Evolutionary conservation across 2,329 filamentous ascomycete genomes (phyloP).

Genomic region (Penicillium polonicum): DNA sequence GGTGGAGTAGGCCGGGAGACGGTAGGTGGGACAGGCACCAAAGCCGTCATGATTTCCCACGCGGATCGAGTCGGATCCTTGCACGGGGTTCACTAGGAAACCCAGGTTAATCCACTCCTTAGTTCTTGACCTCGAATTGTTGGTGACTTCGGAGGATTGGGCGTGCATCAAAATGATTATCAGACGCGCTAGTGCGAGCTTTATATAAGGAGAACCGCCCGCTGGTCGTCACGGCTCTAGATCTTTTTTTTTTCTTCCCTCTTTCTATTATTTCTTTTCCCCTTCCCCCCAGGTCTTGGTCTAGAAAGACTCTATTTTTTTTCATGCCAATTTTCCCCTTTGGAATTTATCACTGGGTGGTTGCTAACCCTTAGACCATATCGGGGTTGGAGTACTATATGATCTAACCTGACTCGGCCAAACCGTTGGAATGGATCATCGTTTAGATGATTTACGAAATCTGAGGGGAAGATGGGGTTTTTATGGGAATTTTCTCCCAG

Average conservation of each 20-base stretch:
- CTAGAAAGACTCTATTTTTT: not conserved
- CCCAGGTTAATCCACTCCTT: slow-evolving; percentile 7
- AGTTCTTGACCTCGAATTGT: slow-evolving; percentile 4
- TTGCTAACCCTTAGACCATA: slow-evolving; percentile 2
- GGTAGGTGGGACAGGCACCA: slow-evolving; percentile 32
- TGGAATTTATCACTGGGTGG: not conserved
- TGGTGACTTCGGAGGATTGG: slow-evolving; percentile 19
- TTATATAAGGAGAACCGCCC: slow-evolving; percentile 27
- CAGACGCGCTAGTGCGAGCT: slow-evolving; percentile 27
- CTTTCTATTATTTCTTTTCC: not conserved
- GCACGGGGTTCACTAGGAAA: slow-evolving; percentile 20
- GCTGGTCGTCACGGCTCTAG: slow-evolving; percentile 14
- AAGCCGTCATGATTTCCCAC: slow-evolving; percentile 26
- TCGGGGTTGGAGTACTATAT: slow-evolving; percentile 18
- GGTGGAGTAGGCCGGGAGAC: slow-evolving; percentile 24
- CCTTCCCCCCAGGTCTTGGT: not conserved
- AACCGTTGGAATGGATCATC: slow-evolving; percentile 30
- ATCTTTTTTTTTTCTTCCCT: slow-evolving; percentile 8
- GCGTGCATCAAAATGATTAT: slow-evolving; percentile 24
- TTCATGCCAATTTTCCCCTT: not conserved
- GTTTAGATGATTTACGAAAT: slow-evolving; percentile 9
- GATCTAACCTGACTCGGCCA: slow-evolving; percentile 28
- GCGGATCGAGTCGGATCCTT: slow-evolving; percentile 30
- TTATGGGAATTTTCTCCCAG: slow-evolving; percentile 1
- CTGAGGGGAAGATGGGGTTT: not conserved